Evolutionary conservation across 352 stramenopile genomes (phyloP), one percentile per base, ranked within the genome.

Genomic region (Phytophthora multivora): DNA sequence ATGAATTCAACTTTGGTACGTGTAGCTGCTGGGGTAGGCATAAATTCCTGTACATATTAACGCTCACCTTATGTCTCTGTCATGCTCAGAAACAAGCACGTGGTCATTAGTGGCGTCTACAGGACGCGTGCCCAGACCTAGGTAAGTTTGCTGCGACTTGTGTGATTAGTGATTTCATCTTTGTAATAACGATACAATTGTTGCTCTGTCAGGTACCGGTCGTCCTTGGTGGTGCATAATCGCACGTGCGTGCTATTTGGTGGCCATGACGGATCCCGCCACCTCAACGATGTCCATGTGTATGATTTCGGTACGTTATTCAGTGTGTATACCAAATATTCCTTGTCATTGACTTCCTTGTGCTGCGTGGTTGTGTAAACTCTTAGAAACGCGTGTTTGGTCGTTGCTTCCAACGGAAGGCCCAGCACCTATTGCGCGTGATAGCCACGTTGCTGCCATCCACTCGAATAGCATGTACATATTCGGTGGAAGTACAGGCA

Each of bases 211-310:
- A 95, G 86, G 21, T 95, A 95, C 56, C 89, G 75, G 26, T 98
- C 95, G 0, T 97, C 89, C 13, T 85, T 97, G 47, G 91, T 97
- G 6, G 84, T 98, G 60, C 80, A 95, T 66, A 97, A 98, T 51
- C 87, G 88, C 63, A 98, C 95, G 57, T 98, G 84, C 51, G 77
- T 99, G 63, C 75, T 99, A 6, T 99, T 98, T 79, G 97, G 97
- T 12, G 97, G 97, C 1, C 97, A 99, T 73, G 97, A 99, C 70
- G 97, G 97, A 0, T 99, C 95, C 16, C 77, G 96, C n/a, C 96
- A 99, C 69, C 79, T 99, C 16, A 97, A 98, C 42, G 96, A 99
- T 69, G 95, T 98, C 4, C 92, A 99, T 73, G 77, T 98, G 1
- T 99, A 98, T 77, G 93, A 99, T 67, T 98, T 99, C 62, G 79